phyloP scores from a whole-genome alignment of 2,329 filamentous ascomycete species.

The Fusarium tjaetaba region DNA sequence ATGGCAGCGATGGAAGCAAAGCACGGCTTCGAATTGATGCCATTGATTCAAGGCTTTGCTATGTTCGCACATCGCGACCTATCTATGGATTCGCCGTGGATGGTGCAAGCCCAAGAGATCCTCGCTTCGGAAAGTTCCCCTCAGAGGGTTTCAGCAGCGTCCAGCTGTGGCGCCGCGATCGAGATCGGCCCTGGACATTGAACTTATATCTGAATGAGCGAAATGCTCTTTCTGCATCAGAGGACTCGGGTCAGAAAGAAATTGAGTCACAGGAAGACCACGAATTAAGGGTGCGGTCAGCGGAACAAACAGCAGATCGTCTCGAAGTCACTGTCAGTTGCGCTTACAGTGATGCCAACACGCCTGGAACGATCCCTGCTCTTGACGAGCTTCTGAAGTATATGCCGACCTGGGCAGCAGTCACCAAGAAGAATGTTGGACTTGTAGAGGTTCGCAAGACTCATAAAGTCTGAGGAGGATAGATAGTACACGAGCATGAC shows the following conservation, averaged over 20 bases:
- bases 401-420: slow-evolving; percentile 80
- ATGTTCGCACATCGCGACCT: slow-evolving; percentile 74
- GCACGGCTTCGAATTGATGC: slow-evolving; percentile 75
- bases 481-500: neutral
- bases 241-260: neutral
- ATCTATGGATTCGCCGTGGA: slow-evolving; percentile 72
- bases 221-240: neutral
- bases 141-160: slow-evolving; percentile 73
- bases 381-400: slow-evolving; percentile 82
- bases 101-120: slow-evolving; percentile 67
- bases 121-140: slow-evolving; percentile 72
- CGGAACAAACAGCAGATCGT: slow-evolving; percentile 12
- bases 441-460: slow-evolving; percentile 82
- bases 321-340: slow-evolving; percentile 77
- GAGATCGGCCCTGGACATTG: slow-evolving; percentile 80
- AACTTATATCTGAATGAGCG: slow-evolving; percentile 43
- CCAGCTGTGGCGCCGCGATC: slow-evolving; percentile 84
- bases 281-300: slow-evolving; percentile 25
- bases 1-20: slow-evolving; percentile 52
- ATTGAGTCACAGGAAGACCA: neutral
- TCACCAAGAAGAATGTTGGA: slow-evolving; percentile 80
- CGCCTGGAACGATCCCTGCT: slow-evolving; percentile 77
- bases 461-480: slow-evolving; percentile 49
- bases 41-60: slow-evolving; percentile 81
- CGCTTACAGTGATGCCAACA: slow-evolving; percentile 88